Evolutionary conservation across 2,329 filamentous ascomycete genomes (phyloP).

Genomic region (Ascochyta lentis): DNA sequence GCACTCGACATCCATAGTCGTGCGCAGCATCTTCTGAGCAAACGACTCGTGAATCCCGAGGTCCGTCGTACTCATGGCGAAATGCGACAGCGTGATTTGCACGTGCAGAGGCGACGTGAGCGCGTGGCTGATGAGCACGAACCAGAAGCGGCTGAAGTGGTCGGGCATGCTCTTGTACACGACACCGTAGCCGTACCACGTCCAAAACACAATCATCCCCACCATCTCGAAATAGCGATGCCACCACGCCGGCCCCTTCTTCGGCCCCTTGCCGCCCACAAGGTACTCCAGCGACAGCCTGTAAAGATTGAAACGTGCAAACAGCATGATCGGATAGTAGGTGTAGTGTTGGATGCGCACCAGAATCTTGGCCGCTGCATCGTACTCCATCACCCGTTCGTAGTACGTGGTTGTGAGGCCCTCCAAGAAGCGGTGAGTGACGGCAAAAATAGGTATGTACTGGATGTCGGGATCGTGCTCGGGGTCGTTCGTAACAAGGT

Average conservation of each 20-base stretch:
- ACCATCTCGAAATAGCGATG: slow-evolving; percentile 70
- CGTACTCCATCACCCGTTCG: slow-evolving; percentile 69
- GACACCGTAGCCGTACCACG: slow-evolving; percentile 70
- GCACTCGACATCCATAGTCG: slow-evolving; percentile 77
- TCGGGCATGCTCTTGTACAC: slow-evolving; percentile 66
- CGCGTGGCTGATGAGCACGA: slow-evolving; percentile 69
- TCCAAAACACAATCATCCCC: slow-evolving; percentile 71
- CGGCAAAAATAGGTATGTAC: slow-evolving; percentile 73
- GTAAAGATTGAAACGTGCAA: slow-evolving; percentile 77
- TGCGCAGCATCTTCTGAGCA: slow-evolving; percentile 71
- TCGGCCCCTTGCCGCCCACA: slow-evolving; percentile 60
- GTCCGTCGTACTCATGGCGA: slow-evolving; percentile 73
- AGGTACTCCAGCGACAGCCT: slow-evolving; percentile 71
- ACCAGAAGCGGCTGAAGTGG: slow-evolving; percentile 64
- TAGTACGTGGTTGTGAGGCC: slow-evolving; percentile 71
- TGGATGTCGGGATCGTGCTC: slow-evolving; percentile 96
- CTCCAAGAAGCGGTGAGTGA: slow-evolving; percentile 69
- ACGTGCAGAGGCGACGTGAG: slow-evolving; percentile 73
- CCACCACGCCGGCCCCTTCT: slow-evolving; percentile 70
- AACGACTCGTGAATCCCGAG: slow-evolving; percentile 71
- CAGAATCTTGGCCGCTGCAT: slow-evolving; percentile 64
- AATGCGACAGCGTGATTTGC: slow-evolving; percentile 75
- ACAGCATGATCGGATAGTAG: slow-evolving; percentile 71
- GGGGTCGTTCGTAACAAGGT: slow-evolving; percentile 92
- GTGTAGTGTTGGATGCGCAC: slow-evolving; percentile 69